Base-by-base conservation (phyloP, 441 rosid genomes). In the Erysimum cheiri region DNA sequence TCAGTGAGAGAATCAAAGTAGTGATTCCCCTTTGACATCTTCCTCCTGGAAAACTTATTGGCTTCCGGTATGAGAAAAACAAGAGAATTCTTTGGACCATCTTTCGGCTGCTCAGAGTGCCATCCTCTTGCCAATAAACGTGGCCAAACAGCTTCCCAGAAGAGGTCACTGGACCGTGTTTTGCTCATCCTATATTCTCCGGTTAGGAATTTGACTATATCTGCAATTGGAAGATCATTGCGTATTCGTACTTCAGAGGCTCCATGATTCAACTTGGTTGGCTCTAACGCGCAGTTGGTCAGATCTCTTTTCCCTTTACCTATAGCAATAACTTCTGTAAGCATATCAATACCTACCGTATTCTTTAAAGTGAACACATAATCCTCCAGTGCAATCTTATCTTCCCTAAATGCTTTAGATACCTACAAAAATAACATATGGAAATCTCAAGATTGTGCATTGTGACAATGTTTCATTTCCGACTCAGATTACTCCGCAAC, bases 111-210 rank as follows among this genome's bases (percentile, higher is more conserved):
- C 87, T 92, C 95, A 2, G 96, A 93, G 67, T 87, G 92, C 97
- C 98, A 93, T 29, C 97, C 97, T 80, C 90, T 81, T 37, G 96
- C 98, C 77, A 88, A 77, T 63, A 93, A 79, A 44, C 93, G 92
- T 31, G 98, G 98, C 98, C 98, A 93, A 62, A 93, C 93, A 78
- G 98, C 97, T 81, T 90, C 97, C 98, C 97, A 90, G 80, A 93
- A 93, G 70, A 93, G 85, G 77, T 90, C 97, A 67, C 77, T 86
- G 41, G 93, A 87, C 56, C 87, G 64, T 17, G 91, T 85, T 83
- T 93, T 93, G 80, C 98, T 90, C 77, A 93, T 75, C 39, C 97
- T 85, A 57, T 79, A 84, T 49, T 85, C 88, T 50, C 98, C 97
- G 0, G 85, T 90, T 68, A 90, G 76, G 75, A 83, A 81, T 47